Evolutionary conservation across 2,329 filamentous ascomycete genomes (phyloP).

Genomic region (Colletotrichum destructivum): DNA sequence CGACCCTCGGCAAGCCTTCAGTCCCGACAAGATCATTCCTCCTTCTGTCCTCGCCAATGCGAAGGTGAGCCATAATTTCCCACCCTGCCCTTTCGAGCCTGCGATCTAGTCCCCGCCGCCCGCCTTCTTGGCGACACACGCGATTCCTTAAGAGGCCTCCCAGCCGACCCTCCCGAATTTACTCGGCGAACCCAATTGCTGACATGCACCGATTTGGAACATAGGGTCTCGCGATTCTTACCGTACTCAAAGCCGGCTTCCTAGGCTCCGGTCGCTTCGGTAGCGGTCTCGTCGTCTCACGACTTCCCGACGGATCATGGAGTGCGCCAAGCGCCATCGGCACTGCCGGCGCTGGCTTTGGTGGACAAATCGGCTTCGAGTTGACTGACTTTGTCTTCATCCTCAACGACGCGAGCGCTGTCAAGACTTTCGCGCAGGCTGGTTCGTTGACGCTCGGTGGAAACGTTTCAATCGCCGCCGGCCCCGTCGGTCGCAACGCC

Average conservation of each 20-base stretch:
- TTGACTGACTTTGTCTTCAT: slow-evolving; percentile 98
- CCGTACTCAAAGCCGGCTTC: slow-evolving; percentile 90
- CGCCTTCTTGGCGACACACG: slow-evolving; percentile 23
- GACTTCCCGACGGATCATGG: slow-evolving; percentile 83
- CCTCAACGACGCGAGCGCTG: slow-evolving; percentile 90
- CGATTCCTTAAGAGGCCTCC: slow-evolving; percentile 20
- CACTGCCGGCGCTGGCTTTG: slow-evolving; percentile 85
- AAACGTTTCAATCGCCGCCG: slow-evolving; percentile 95
- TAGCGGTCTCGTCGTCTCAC: slow-evolving; percentile 85
- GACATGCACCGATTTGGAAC: slow-evolving; percentile 25
- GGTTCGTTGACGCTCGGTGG: slow-evolving; percentile 94
- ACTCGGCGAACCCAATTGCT: slow-evolving; percentile 3
- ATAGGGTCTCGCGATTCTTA: slow-evolving; percentile 87
- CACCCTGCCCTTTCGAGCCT: slow-evolving; percentile 24
- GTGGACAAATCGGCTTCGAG: slow-evolving; percentile 90
- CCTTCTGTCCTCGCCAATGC: slow-evolving; percentile 90
- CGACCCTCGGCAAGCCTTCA: slow-evolving; percentile 92
- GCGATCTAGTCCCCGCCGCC: slow-evolving; percentile 22
- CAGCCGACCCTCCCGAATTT: background rate
- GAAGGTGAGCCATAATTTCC: slow-evolving; percentile 72
- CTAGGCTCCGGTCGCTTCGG: slow-evolving; percentile 87
- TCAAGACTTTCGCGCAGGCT: slow-evolving; percentile 93
- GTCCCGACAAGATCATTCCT: slow-evolving; percentile 97
- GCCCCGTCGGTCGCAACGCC: slow-evolving; percentile 93
- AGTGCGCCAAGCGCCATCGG: slow-evolving; percentile 87